Evolutionary conservation across 768 basidiomycete species (phyloP), one percentile per base, ranked within the genome.

Genomic region (Leccinum imitatum): DNA sequence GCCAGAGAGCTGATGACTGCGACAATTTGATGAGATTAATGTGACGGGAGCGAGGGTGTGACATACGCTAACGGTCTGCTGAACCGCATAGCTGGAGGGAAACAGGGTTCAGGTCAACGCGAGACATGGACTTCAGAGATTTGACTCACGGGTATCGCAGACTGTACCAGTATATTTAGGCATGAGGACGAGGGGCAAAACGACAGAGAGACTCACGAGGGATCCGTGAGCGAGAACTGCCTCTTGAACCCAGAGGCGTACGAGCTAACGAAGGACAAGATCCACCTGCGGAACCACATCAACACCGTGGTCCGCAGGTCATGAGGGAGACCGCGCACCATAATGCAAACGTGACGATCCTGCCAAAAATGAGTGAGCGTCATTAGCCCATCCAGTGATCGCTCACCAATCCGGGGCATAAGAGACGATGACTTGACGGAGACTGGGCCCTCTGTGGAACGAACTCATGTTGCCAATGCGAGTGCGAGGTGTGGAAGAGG

Each of bases 361-460:
- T 92, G 63, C 41, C 41, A n/a, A n/a, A 19, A 56, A 19, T 46
- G 31, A 33, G 19, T 14, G 21, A 6, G 10, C 35, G n/a, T n/a
- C 15, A 39, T 8, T 5, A 1, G n/a, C 27, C 23, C 41, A 8
- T 51, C 4, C 2, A 17, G 2, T 19, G 17, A 14, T 35, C 27
- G 25, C 83, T 66, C 68, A 90, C 90, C 91, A 93, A 69, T 93
- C 91, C 0, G 87, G 86, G 13, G 83, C 80, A 75, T 92, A 91
- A 0, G 87, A 87, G 8, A 79, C 23, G 33, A 67, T 2, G 53
- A 63, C 55, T 31, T 60, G 65, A 19, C 64, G 60, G 23, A 74
- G 59, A 30, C 59, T 57, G 10, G 64, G 71, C 0, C 50, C 56
- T 54, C 44, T 67, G 52, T 52, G 59, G n/a, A 58, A 62, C 2